Percentiles rank a stretch among this genome's conserved stretches.
Evolutionary conservation across 208 protist genomes (phyloP).

Genomic region (Acanthamoeba pearcei): DNA sequence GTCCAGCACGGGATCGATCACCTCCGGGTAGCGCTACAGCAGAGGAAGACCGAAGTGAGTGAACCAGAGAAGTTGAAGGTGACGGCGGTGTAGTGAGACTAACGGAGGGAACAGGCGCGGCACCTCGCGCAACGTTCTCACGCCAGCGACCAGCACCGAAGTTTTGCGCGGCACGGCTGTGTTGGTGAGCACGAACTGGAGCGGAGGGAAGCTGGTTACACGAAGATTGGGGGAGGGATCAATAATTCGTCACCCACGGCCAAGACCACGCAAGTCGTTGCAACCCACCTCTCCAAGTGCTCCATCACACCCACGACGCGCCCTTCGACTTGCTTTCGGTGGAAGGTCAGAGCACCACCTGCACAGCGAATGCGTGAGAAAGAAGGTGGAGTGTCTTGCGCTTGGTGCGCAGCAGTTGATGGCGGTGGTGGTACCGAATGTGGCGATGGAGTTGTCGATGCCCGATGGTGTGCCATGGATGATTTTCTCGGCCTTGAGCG

Average conservation of each 20-base stretch:
- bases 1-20: conserved; percentile 73
- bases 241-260: background rate
- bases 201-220: conserved; percentile 1
- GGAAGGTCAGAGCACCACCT: conserved; percentile 50
- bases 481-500: conserved; percentile 84
- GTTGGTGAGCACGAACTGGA: conserved; percentile 76
- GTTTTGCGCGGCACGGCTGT: conserved; percentile 76
- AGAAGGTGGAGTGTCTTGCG: background rate
- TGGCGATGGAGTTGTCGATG: conserved; percentile 87
- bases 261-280: background rate
- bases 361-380: background rate
- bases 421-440: conserved; percentile 71
- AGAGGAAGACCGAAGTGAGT: background rate
- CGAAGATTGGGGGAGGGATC: too few relatives aligned
- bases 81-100: background rate
- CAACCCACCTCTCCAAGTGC: conserved; percentile 12
- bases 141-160: conserved; percentile 62
- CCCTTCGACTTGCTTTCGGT: conserved; percentile 51
- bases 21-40: conserved; percentile 17
- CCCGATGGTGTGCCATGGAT: conserved; percentile 89
- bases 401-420: background rate
- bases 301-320: conserved; percentile 38
- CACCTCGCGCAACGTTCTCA: conserved; percentile 54
- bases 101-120: background rate
- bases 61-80: background rate